Conservation (phyloP, 495 filamentous ascomycete species). For the Aspergillus conjunctus region DNA sequence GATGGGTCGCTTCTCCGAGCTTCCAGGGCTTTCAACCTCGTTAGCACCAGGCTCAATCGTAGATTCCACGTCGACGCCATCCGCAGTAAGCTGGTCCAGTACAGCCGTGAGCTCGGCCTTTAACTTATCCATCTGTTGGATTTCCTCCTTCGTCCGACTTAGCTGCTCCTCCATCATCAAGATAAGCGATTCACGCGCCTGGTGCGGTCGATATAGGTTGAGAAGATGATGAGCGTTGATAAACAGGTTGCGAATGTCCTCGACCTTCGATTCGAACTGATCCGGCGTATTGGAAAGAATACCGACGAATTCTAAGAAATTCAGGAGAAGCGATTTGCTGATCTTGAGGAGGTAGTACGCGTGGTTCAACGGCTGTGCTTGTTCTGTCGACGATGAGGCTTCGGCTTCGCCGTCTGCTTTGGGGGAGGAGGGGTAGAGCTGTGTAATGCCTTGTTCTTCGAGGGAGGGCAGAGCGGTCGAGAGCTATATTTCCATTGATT, state of each 20-base stretch:
- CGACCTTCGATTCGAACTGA: conserved; percentile 62
- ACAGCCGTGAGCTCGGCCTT: conserved; percentile 71
- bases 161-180: conserved; percentile 90
- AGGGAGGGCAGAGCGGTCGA: conserved; percentile 67
- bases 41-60: conserved; percentile 10
- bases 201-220: conserved; percentile 94
- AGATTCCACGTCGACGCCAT: conserved; percentile 30
- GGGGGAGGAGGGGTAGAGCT: conserved; percentile 64
- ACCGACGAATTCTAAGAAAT: conserved; percentile 80
- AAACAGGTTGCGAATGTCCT: conserved; percentile 75
- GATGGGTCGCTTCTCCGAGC: conserved; percentile 18
- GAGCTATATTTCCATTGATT: conserved; percentile 36
- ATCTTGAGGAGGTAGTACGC: conserved; percentile 76
- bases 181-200: conserved; percentile 88
- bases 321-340: conserved; percentile 78
- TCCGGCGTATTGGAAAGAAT: conserved; percentile 65
- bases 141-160: conserved; percentile 72
- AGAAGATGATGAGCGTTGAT: conserved; percentile 88
- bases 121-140: conserved; percentile 69
- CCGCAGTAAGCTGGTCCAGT: conserved; percentile 62
- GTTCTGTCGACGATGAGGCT: conserved; percentile 34
- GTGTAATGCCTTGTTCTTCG: conserved; percentile 66
- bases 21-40: conserved; percentile 11
- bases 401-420: conserved; percentile 38
- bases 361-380: conserved; percentile 58